A percentile compares a stretch with the other conserved stretches of the same genome.
phyloP scores from a whole-genome alignment of 805 yeast genomes.

The Pichia heedii region DNA sequence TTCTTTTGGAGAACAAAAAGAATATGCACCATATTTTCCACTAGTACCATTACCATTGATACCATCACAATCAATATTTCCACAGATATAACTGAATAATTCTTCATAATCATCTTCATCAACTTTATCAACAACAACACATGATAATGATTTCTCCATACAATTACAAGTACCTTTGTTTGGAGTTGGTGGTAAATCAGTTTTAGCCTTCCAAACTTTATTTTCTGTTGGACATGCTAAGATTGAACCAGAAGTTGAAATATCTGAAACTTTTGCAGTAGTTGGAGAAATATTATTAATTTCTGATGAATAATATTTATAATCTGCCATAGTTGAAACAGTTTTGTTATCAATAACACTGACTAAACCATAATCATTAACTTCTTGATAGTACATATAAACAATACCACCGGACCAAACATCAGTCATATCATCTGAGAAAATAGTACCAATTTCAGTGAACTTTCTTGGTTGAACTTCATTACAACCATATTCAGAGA shows the following conservation, averaged over 20 bases:
- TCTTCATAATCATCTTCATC: slow-evolving; percentile 48
- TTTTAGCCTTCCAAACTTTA: slow-evolving; percentile 54
- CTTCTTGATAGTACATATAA: slow-evolving; percentile 75
- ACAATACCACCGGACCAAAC: slow-evolving; percentile 90
- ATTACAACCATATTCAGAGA: slow-evolving; percentile 81
- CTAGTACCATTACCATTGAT: slow-evolving; percentile 52
- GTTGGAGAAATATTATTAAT: slow-evolving; percentile 48
- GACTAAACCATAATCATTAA: slow-evolving; percentile 69
- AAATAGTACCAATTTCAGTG: slow-evolving; percentile 61
- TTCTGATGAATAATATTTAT: slow-evolving; percentile 51
- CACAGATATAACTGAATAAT: slow-evolving; percentile 52
- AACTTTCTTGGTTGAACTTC: slow-evolving; percentile 59
- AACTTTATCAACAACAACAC: slow-evolving; percentile 54
- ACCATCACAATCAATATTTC: slow-evolving; percentile 45
- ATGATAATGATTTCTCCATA: slow-evolving; percentile 42
- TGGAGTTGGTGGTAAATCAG: slow-evolving; percentile 76
- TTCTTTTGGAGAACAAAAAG: slow-evolving; percentile 61
- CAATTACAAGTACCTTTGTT: slow-evolving; percentile 56
- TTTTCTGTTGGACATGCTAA: slow-evolving; percentile 55
- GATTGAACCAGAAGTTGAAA: slow-evolving; percentile 30
- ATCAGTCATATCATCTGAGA: slow-evolving; percentile 61
- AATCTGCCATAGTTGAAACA: slow-evolving; percentile 59
- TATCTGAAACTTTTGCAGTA: slow-evolving; percentile 32
- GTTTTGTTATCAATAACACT: slow-evolving; percentile 34
- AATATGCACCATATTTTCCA: slow-evolving; percentile 65